phyloP scores from a whole-genome alignment of 805 yeast genomes.

The Yamadazyma laniorum region DNA sequence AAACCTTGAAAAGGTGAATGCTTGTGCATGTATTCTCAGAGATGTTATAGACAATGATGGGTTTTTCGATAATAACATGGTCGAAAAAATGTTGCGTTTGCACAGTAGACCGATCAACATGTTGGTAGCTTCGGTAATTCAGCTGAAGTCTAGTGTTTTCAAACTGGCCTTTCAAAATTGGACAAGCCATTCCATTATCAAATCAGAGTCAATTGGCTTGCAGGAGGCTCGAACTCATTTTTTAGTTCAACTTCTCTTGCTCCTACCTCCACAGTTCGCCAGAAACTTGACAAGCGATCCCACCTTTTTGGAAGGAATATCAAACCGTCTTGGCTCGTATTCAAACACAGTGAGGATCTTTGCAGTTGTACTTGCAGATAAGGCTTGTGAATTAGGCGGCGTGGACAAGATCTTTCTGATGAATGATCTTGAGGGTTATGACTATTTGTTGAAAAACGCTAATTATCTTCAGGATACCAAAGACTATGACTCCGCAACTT shows the following conservation, averaged over 20 bases:
- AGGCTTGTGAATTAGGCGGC: constrained; percentile 33
- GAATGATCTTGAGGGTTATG: constrained; percentile 9
- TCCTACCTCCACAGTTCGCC: background rate
- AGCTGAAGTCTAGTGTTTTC: background rate
- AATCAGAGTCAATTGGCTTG: constrained; percentile 33
- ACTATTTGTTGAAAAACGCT: constrained; percentile 1
- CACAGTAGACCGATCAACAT: constrained; percentile 16
- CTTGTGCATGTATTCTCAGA: constrained; percentile 1
- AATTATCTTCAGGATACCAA: background rate
- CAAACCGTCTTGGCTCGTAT: constrained; percentile 52
- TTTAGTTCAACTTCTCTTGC: constrained; percentile 31
- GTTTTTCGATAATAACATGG: constrained; percentile 16
- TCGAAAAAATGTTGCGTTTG: constrained; percentile 19
- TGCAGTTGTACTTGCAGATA: constrained; percentile 60
- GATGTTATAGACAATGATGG: background rate
- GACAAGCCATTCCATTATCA: constrained; percentile 32
- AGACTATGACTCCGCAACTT: background rate
- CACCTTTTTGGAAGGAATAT: constrained; percentile 50
- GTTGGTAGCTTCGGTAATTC: constrained; percentile 16
- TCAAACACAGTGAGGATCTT: constrained; percentile 45
- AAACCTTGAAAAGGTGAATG: constrained; percentile 2
- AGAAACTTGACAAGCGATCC: background rate
- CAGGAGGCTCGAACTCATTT: constrained; percentile 53
- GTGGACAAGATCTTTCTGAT: constrained; percentile 30
- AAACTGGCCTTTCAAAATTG: constrained; percentile 14